Base-by-base conservation (phyloP, 176 grass and related monocot species). In the Ananas comosus region DNA sequence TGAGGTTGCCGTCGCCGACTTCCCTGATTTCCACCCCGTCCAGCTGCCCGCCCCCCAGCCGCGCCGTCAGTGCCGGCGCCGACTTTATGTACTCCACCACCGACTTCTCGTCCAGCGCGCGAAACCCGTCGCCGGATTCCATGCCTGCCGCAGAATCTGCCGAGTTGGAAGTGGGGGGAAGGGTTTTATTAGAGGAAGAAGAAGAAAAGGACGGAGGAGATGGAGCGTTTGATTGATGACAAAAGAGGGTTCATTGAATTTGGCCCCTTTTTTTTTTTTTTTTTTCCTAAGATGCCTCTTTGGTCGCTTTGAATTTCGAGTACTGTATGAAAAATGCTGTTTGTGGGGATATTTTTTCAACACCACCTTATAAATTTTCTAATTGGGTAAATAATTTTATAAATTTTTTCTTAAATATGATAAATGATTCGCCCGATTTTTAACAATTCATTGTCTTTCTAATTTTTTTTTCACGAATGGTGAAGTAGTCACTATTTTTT, bases 1-100 rank as follows among this genome's bases (percentile, higher is more conserved):
- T 97, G 86, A 97, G 94, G 77, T 97, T 97, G 64, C 89, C 94
- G 64, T 92, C 89, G 65, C 94, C 89, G 83, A 97, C 89, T 83
- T 92, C 94, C 68, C 83, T 85, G 68, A 97, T 74, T 50, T 61
- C 28, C 72, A 97, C 56, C 52, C 50, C 72, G 33, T 81, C 77
- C 9, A 85, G 68, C 70, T 66, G 17, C 50, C 77, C 74, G 25
- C 89, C 86, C 42, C 89, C 86, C 50, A 97, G 76, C 57, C 68
- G 87, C 50, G 81, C 64, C 67, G 72, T 49, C 8, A 97, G 86
- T 4, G 79, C 49, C 1, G 94, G 94, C 63, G 82, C 89, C 11
- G 76, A 70, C 66, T 79, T 83, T 86, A 97, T 97, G 86, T 97
- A 97, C 64, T 86, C 77, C 61, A 92, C 63, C 23, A 97, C 71